Evolutionary conservation across 2,329 filamentous ascomycete species (phyloP).

Genomic region (Chaetomiaceae sp.): DNA sequence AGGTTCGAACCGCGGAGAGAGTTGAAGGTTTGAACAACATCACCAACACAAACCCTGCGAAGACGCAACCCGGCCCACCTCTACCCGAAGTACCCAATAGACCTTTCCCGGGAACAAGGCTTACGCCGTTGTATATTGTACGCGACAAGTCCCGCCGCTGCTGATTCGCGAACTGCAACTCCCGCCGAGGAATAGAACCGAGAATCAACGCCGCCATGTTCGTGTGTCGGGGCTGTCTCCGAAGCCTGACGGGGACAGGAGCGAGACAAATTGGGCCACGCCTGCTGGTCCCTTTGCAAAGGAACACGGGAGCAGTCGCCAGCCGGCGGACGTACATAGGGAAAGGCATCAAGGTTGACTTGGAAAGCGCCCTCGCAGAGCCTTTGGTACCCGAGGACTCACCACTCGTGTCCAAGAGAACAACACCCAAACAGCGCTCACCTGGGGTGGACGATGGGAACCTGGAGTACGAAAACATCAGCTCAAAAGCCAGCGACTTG

Average conservation of each 20-base stretch:
- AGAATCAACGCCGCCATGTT: slow-evolving; percentile 33
- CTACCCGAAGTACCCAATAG: no score
- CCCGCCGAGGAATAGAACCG: no score
- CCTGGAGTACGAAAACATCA: slow-evolving; percentile 20
- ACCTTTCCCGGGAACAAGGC: no score
- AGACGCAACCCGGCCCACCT: no score
- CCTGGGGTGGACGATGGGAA: not conserved
- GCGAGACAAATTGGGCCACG: slow-evolving; percentile 1
- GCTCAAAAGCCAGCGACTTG: not conserved
- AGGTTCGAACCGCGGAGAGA: not conserved
- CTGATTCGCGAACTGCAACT: no score
- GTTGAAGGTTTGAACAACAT: not conserved
- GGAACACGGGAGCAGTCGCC: not conserved
- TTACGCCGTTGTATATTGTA: no score
- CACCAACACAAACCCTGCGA: no score
- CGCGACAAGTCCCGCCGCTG: no score
- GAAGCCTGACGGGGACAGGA: slow-evolving; percentile 16
- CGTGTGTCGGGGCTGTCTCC: slow-evolving; percentile 36
- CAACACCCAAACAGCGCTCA: not conserved
- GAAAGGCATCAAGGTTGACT: not conserved
- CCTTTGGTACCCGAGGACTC: no score
- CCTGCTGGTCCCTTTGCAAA: slow-evolving; percentile 4
- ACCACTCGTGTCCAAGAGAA: not conserved
- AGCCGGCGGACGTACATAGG: not conserved
- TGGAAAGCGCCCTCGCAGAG: not conserved